Evolutionary conservation across 1,284 basidiomycete genomes (phyloP), one percentile per base, ranked within the genome.

Genomic region (Blastosporella zonata): DNA sequence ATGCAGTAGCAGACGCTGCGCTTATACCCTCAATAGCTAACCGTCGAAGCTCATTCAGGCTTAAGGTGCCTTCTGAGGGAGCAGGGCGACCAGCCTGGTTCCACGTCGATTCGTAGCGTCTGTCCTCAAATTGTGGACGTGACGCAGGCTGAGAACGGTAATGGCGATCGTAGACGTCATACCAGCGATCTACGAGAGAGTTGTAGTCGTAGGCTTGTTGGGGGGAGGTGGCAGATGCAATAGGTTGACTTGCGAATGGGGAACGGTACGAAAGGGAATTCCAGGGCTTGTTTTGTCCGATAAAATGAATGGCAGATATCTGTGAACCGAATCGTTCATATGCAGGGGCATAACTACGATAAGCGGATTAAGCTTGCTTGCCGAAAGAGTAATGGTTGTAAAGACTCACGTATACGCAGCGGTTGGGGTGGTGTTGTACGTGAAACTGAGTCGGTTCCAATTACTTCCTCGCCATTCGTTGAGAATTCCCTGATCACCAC

Each of bases 351-450:
- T 97, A 98, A 38, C 91, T 93, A 54, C 55, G 54, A 50, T 29
- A 22, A 27, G 46, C 49, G 53, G 58, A 56, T 62, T 62, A 45
- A 53, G 50, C 44, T 54, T 49, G 59, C 53, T 56, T 57, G 47
- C 60, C 53, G 49, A 53, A 43, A 55, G 44, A 49, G 54, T 21
- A 54, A 56, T 47, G 28, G 47, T 36, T 33, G 17, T 45, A 56
- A 21, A 78, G n/a, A 53, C 89, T 75, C 64, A 94, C 84, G 92
- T 96, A 73, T 99, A 99, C 46, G 89, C 92, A 46, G 93, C 93
- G n/a, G 93, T 93, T 8, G 95, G 95, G 1, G 96, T 98, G 6
- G 93, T 96, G 65, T 99, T 99, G 72, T 97, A 99, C 58, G 84
- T 92, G 70, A 96, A 96, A 64, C 92, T 93, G 56, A 97, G 81